phyloP scores from a whole-genome alignment of 2,329 filamentous ascomycete genomes.

The Ceratocystis ficicola region DNA sequence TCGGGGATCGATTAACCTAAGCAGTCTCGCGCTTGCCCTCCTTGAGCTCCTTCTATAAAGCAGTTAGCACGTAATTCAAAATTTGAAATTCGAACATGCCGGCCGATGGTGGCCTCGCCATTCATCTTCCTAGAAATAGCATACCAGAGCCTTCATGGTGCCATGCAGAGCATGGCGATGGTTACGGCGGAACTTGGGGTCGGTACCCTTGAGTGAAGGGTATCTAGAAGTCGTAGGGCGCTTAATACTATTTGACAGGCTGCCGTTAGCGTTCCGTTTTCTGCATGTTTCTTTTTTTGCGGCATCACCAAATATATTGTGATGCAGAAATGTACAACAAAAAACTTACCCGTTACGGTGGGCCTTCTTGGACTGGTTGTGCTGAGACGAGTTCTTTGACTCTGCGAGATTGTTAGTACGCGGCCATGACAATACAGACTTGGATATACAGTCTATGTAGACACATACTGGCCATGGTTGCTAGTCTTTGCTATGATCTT shows the following conservation, averaged over 20 bases:
- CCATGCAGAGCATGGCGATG: conserved; percentile 99
- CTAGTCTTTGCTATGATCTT: conserved; percentile 26
- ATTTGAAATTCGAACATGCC: neutral
- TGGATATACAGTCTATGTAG: neutral
- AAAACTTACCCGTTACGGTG: conserved; percentile 79
- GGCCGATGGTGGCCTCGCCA: neutral
- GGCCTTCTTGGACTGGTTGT: conserved; percentile 97
- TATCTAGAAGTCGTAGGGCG: conserved; percentile 99
- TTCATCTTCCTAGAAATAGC: conserved; percentile 30
- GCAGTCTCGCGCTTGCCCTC: conserved; percentile 87
- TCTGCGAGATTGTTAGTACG: conserved; percentile 42
- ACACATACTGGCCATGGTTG: conserved; percentile 35
- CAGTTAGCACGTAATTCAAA: conserved; percentile 28
- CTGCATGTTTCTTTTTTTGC: neutral
- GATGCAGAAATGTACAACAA: no score
- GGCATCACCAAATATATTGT: neutral
- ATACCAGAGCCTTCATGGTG: conserved; percentile 93
- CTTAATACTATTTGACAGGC: conserved; percentile 71
- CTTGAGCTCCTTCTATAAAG: conserved; percentile 80
- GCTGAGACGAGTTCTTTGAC: conserved; percentile 99
- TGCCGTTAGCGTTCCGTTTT: neutral
- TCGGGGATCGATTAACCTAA: conserved; percentile 36
- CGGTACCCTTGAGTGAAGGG: conserved; percentile 94
- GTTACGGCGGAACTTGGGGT: conserved; percentile 99
- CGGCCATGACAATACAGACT: neutral